Evolutionary conservation across 1,284 basidiomycete species (phyloP).

Genomic region (Ganoderma boninense): DNA sequence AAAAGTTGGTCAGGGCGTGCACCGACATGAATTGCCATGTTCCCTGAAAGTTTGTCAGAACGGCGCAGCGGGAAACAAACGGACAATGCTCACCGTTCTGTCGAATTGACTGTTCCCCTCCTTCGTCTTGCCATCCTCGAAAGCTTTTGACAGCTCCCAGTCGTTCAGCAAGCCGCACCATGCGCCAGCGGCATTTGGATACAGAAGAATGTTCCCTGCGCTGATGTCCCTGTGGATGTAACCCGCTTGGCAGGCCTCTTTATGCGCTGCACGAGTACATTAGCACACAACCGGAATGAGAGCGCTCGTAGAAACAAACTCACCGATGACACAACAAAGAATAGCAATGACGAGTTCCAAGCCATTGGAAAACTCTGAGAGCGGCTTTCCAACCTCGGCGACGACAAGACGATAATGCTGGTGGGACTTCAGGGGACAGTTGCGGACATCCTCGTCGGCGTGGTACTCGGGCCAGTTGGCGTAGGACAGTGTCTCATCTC

Average conservation of each 20-base stretch:
- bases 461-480: not conserved
- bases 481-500: slow-evolving; percentile 1
- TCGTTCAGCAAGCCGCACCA: slow-evolving; percentile 10
- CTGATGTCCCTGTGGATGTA: slow-evolving; percentile 27
- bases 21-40: slow-evolving; percentile 28
- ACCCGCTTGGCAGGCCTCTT: slow-evolving; percentile 2
- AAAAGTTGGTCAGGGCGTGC: slow-evolving; percentile 2
- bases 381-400: slow-evolving; percentile 21
- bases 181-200: not conserved
- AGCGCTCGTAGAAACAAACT: no score
- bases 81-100: slow-evolving; percentile 19
- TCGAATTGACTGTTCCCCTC: slow-evolving; percentile 7
- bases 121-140: not conserved
- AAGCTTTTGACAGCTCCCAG: slow-evolving; percentile 20
- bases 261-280: not conserved
- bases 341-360: not conserved
- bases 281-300: no score
- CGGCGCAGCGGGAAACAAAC: not conserved
- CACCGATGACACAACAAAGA: slow-evolving; percentile 4
- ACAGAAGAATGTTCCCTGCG: slow-evolving; percentile 21
- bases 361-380: slow-evolving; percentile 12
- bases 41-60: no score
- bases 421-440: slow-evolving; percentile 13
- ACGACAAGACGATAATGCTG: slow-evolving; percentile 24
- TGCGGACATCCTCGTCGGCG: not conserved